These are phyloP conservation scores for Claviceps paspali DNA, from an alignment of 2,329 filamentous ascomycete genomes.

Conservation along the genomic window DNA sequence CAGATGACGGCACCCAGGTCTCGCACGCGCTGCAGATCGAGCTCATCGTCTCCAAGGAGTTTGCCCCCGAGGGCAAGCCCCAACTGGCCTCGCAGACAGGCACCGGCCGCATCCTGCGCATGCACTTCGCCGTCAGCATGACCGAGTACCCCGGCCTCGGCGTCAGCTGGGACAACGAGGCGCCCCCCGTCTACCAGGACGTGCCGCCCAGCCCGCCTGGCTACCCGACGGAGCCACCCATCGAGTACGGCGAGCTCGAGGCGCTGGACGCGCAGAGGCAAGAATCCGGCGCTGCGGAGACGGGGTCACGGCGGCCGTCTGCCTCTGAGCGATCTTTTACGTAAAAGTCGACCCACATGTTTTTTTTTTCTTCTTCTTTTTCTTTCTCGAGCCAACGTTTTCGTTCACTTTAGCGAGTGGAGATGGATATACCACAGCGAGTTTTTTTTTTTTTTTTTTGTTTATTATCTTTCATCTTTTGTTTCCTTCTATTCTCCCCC, in stretches of 20 bases:
- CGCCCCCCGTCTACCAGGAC: constrained; percentile 85
- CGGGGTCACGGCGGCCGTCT: constrained; percentile 3
- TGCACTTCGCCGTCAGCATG: constrained; percentile 73
- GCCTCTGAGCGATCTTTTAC: constrained; percentile 2
- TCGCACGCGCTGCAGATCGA: constrained; percentile 80
- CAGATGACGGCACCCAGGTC: constrained; percentile 59
- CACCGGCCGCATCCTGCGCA: constrained; percentile 76
- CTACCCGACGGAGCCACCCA: constrained; percentile 31
- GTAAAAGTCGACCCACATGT: no score
- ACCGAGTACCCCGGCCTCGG: constrained; percentile 77
- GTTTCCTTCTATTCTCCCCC: no score
- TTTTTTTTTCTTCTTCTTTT: neutral
- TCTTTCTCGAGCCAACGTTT: no score
- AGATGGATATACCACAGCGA: no score
- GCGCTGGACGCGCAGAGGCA: constrained; percentile 13
- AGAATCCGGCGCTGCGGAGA: constrained; percentile 1
- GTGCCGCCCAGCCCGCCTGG: constrained; percentile 73
- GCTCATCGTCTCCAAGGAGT: constrained; percentile 88
- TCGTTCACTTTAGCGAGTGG: no score
- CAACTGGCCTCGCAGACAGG: constrained; percentile 69
- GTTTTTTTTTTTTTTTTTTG: no score
- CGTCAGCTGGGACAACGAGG: constrained; percentile 94
- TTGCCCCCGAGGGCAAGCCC: constrained; percentile 54
- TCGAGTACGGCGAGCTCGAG: constrained; percentile 26
- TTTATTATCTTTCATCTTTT: no score